Evolutionary conservation across 257 asterid genomes (phyloP).

Genomic region (Solanum sejunctum): DNA sequence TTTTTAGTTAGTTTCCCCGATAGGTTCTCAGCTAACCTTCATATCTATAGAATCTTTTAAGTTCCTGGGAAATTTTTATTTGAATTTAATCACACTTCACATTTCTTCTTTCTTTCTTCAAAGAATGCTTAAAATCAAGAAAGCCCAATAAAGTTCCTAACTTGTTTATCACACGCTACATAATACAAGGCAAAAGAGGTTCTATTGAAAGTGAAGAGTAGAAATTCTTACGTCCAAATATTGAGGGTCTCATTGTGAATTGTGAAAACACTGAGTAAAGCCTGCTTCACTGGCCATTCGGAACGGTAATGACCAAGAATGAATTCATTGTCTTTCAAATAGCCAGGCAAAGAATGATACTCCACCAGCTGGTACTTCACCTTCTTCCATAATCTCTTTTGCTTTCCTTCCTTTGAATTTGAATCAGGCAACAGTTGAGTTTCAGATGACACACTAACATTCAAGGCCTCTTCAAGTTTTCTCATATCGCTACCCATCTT

Average conservation of each 20-base stretch:
- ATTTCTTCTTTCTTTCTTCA: not conserved
- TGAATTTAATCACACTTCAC: not conserved
- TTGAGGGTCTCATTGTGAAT: constrained; percentile 97
- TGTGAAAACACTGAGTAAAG: constrained; percentile 64
- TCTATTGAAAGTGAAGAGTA: not conserved
- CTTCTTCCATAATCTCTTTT: constrained; percentile 73
- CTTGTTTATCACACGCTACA: not conserved
- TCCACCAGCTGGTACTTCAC: constrained; percentile 92
- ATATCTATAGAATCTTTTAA: not conserved
- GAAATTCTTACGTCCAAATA: constrained; percentile 81
- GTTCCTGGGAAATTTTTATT: not conserved
- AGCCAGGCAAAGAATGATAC: constrained; percentile 85
- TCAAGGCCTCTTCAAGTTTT: constrained; percentile 13
- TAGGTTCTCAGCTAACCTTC: not conserved
- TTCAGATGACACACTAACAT: constrained; percentile 18
- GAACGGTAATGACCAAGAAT: constrained; percentile 67
- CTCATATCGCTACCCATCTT: constrained; percentile 37
- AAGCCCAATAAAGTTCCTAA: not conserved
- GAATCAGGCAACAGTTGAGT: constrained; percentile 7
- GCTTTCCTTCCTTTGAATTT: constrained; percentile 31
- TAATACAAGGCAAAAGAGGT: not conserved
- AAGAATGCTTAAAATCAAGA: not conserved
- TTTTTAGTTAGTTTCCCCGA: not conserved
- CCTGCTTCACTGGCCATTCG: constrained; percentile 89
- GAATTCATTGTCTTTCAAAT: constrained; percentile 89